Evolutionary conservation across 192 early-diverging fungal genomes (phyloP), one percentile per base, ranked within the genome.

Genomic region (Backusella mclennaniae): DNA sequence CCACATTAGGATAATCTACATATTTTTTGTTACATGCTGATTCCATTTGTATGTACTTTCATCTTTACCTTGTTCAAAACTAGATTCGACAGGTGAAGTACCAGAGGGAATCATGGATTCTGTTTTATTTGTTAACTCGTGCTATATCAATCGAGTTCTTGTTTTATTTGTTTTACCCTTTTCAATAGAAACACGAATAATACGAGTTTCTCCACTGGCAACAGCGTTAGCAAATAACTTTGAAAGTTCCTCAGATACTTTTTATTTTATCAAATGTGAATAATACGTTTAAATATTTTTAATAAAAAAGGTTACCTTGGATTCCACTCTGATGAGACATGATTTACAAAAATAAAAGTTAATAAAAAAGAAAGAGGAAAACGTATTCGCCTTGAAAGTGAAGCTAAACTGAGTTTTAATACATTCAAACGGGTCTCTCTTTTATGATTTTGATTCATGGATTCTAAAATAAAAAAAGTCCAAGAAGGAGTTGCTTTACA

Each of bases 311-410:
- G 66, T 70, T 79, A 84, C 87, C 82, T 84, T 76, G 59, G 73
- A 89, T 89, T 39, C 87, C 87, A 77, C 86, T 86, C 71, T 89
- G 87, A 73, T 88, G 86, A 71, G 87, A 86, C 87, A 88, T 88
- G n/a, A 39, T 33, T 29, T 63, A 29, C 56, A 63, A 63, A 63
- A 53, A 53, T 7, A 17, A 53, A 63, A 63, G n/a, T 12, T 56
- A 56, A 53, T 26, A 56, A 63, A 21, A 29, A 59, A 59, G 53
- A 56, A 63, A 29, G 23, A 63, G 14, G 56, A 29, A 44, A 44
- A 44, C 56, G 56, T 23, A n/a, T 26, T 59, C 7, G 8, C 0
- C 23, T 59, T 26, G 33, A 33, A 33, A 3, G 2, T 33, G 33
- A 33, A 33, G 15, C 15, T 0, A 17, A n/a, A 21, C 46, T 49